Evolutionary conservation across 73 alveolate species (phyloP), one percentile per base, ranked within the genome.

Genomic region (Diophrys appendiculata): DNA sequence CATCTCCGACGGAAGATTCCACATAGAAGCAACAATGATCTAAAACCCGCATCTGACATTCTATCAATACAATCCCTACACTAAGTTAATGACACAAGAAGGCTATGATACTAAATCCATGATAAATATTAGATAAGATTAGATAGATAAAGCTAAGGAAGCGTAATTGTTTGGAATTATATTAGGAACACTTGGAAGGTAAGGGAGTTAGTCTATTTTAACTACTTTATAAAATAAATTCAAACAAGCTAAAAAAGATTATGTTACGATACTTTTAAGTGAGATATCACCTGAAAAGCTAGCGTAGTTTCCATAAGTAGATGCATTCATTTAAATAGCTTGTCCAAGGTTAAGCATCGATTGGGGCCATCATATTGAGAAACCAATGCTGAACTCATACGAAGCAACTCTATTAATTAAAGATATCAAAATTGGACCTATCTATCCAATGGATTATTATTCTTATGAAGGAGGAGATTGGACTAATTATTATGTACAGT

Each of bases 1-100:
- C 68, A 92, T 98, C 33, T 90, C 99, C 76, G 99, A 97, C 87
- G 99, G 99, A 0, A 87, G 99, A 84, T 98, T 98, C 88, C 99
- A 98, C 91, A 94, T 98, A 91, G 99, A 98, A 88, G 88, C 99
- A 76, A 95, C 98, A 25, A 96, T 97, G 99, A 98, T 98, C 33
- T 93, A 91, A 77, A 97, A 98, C 80, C 99, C 99, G 65, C 73
- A 77, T 69, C 78, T 91, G 81, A 76, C 76, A 54, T 96, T 90
- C 89, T 43, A 43, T 43, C 92, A 96, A 88, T 97, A 94, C 82
- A 94, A 97, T 75, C 99, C 99, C 43, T 97, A 95, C 88, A 72
- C 95, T 13, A 91, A 95, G 69, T 60, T 78, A 68, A 78, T 97
- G 73, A 95, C 98, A 29, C 83, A 86, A 34, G 99, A 96, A 81